These are phyloP conservation scores for Fusarium fujikuroi DNA, from an alignment of 2,329 filamentous ascomycete species.

Conservation along the genomic window DNA sequence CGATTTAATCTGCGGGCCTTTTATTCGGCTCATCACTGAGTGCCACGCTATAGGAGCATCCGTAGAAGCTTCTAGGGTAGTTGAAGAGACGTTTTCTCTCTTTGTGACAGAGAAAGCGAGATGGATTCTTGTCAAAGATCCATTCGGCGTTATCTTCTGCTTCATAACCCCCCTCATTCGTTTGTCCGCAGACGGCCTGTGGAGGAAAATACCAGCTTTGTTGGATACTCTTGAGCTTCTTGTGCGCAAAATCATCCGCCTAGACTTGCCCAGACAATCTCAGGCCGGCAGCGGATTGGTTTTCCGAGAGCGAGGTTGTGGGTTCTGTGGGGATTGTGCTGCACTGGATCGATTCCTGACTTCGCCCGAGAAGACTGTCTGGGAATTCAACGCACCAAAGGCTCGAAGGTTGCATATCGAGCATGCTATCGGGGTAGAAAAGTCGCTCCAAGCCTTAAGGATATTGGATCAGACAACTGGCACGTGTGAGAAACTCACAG, in stretches of 20 bases:
- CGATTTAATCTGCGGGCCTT: neutral
- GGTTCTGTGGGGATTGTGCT: conserved; percentile 8
- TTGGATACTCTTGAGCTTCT: conserved; percentile 5
- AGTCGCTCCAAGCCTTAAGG: neutral
- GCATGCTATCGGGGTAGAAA: neutral
- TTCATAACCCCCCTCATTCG: conserved; percentile 7
- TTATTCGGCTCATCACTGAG: conserved; percentile 7
- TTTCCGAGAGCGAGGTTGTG: conserved; percentile 13
- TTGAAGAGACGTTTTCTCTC: neutral
- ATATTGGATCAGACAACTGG: neutral
- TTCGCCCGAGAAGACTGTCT: neutral
- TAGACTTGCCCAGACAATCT: neutral
- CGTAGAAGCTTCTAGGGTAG: neutral
- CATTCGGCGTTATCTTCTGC: neutral
- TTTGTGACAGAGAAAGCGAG: neutral
- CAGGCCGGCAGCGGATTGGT: neutral
- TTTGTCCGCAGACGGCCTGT: neutral
- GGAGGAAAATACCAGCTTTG: neutral
- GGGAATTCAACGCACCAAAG: neutral
- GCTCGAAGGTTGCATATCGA: conserved; percentile 2
- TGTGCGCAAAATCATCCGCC: neutral
- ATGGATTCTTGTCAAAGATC: neutral
- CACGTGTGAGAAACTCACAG: neutral
- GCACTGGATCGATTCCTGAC: conserved; percentile 2
- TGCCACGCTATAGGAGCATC: neutral